These are phyloP conservation scores for Asterophora lycoperdoides DNA, from an alignment of 768 basidiomycete genomes.

Conservation along the genomic window DNA sequence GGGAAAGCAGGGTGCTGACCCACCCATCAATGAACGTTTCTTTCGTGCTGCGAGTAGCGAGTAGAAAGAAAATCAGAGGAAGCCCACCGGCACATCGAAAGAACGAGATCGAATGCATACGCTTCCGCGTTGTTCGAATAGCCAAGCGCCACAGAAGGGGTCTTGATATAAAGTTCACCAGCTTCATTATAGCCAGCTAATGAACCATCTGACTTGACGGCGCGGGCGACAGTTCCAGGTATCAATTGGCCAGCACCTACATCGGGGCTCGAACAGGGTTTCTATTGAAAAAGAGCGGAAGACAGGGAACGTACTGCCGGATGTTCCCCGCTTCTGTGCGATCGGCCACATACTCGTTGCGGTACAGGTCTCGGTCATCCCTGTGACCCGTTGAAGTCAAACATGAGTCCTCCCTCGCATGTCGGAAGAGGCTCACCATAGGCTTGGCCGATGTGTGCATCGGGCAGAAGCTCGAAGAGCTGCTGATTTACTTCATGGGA, in stretches of 20 bases:
- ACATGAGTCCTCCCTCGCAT: not conserved
- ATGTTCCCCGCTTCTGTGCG: constrained; percentile 42
- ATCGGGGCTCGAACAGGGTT: not conserved
- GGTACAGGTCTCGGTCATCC: constrained; percentile 64
- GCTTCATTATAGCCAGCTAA: constrained; percentile 50
- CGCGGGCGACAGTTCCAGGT: constrained; percentile 50
- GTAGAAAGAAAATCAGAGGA: not conserved
- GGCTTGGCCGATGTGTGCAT: constrained; percentile 53
- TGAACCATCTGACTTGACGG: constrained; percentile 56
- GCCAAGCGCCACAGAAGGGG: constrained; percentile 50
- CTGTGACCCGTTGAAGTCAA: constrained; percentile 25
- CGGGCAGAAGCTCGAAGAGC: constrained; percentile 46
- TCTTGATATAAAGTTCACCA: constrained; percentile 55
- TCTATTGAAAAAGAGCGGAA: not conserved
- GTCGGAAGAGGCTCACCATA: constrained; percentile 37
- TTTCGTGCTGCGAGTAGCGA: constrained; percentile 47
- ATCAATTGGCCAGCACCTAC: constrained; percentile 49
- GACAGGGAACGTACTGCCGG: constrained; percentile 38
- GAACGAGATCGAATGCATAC: constrained; percentile 34
- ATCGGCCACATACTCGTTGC: constrained; percentile 47
- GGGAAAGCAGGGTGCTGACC: constrained; percentile 8
- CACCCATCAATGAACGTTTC: constrained; percentile 69
- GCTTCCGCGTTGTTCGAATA: constrained; percentile 59
- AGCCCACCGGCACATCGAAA: not conserved
- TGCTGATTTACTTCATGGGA: constrained; percentile 49